phyloP scores from a whole-genome alignment of 2,329 filamentous ascomycete species.

The Myriosclerotinia duriaeana region DNA sequence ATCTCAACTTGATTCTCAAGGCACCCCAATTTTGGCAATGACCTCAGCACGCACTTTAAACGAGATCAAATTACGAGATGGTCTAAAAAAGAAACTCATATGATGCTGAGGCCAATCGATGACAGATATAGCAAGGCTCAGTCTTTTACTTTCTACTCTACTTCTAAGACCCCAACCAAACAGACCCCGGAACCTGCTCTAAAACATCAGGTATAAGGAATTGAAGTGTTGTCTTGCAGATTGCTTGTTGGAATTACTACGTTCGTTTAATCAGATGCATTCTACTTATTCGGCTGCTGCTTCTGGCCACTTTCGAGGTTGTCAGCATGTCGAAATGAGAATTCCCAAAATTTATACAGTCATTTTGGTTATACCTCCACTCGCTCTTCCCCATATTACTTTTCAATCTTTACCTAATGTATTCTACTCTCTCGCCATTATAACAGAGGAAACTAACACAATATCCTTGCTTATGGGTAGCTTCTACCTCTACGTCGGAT shows the following conservation, averaged over 20 bases:
- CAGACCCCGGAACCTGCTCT: constrained; percentile 3
- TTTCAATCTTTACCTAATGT: constrained; percentile 5
- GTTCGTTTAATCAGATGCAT: neutral
- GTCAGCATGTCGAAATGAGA: constrained; percentile 20
- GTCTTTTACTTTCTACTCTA: neutral
- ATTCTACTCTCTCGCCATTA: neutral
- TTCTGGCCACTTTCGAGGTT: constrained; percentile 1
- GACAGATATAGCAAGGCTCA: constrained; percentile 6
- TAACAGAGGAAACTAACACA: neutral
- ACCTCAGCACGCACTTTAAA: neutral
- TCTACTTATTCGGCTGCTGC: constrained; percentile 1
- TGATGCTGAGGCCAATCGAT: neutral
- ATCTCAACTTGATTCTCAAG: too few relatives aligned
- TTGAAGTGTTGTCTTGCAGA: constrained; percentile 15
- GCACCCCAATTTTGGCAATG: neutral
- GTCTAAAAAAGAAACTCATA: constrained; percentile 7
- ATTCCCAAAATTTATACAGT: neutral
- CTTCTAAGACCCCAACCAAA: neutral
- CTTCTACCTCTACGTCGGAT: constrained; percentile 21
- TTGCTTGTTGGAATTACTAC: constrained; percentile 10
- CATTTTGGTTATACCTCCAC: constrained; percentile 3
- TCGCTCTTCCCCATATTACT: constrained; percentile 16
- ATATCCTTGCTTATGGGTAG: constrained; percentile 4
- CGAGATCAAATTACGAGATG: constrained; percentile 14
- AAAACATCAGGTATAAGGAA: constrained; percentile 5